These are phyloP conservation scores for peach (Prunus persica) DNA, from an alignment of 306 rosid species.

Conservation along the genomic window DNA sequence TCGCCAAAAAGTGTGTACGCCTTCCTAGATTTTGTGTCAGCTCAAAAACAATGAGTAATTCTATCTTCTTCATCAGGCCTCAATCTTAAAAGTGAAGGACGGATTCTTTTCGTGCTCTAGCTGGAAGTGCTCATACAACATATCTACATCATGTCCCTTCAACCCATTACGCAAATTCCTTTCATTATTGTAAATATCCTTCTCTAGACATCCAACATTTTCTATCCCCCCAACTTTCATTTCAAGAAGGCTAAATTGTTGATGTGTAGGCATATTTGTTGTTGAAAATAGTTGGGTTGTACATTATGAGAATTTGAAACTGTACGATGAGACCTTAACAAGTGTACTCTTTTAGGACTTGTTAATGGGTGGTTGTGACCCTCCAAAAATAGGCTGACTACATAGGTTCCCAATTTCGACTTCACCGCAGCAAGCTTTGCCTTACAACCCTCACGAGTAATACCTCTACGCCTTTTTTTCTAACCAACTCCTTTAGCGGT, in stretches of 20 bases:
- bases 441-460: too few species aligned
- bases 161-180: not conserved
- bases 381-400: not conserved
- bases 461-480: too few species aligned
- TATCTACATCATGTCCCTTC: not conserved
- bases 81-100: not conserved
- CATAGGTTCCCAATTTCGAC: not conserved
- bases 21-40: too few species aligned
- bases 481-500: too few species aligned
- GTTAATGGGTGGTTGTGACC: not conserved
- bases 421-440: too few species aligned
- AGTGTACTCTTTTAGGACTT: not conserved
- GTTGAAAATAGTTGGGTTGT: too few species aligned
- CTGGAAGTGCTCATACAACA: not conserved
- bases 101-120: not conserved
- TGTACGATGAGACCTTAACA: not conserved
- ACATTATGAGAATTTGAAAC: not conserved
- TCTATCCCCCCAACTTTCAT: not conserved
- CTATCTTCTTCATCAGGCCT: too few species aligned
- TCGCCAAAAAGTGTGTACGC: too few species aligned
- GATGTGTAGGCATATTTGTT: not conserved
- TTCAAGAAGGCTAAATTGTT: not conserved
- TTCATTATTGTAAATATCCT: not conserved
- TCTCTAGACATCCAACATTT: not conserved
- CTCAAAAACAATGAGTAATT: too few species aligned